Percentiles rank a stretch among this genome's conserved stretches.
These are phyloP conservation scores for Glycyrrhiza uralensis DNA, from an alignment of 306 rosid genomes.

Conservation along the genomic window DNA sequence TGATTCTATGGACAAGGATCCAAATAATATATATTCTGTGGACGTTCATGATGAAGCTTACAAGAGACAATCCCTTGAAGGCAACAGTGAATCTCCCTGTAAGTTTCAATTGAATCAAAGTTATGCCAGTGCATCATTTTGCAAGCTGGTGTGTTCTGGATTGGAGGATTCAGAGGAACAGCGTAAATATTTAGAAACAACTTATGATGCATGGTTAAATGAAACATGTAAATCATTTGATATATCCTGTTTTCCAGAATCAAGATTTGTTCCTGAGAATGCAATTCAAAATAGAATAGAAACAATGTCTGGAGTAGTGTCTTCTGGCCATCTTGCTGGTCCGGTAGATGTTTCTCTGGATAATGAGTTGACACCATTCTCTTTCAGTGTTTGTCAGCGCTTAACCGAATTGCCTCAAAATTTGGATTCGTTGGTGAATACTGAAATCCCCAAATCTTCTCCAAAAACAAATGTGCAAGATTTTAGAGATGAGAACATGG, in stretches of 20 bases:
- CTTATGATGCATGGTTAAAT: slow-evolving; percentile 29
- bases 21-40: slow-evolving; percentile 20
- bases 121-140: slow-evolving; percentile 19
- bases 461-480: slow-evolving; percentile 35
- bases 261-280: slow-evolving; percentile 60
- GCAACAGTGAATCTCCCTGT: slow-evolving; percentile 24
- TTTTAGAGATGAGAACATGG: slow-evolving; percentile 40
- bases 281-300: slow-evolving; percentile 40
- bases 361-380: slow-evolving; percentile 29
- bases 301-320: slow-evolving; percentile 34
- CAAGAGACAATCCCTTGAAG: slow-evolving; percentile 33
- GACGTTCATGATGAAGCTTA: slow-evolving; percentile 27
- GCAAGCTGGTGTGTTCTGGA: slow-evolving; percentile 34
- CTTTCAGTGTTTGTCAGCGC: slow-evolving; percentile 16
- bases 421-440: slow-evolving; percentile 30
- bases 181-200: slow-evolving; percentile 38
- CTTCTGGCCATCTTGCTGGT: slow-evolving; percentile 35
- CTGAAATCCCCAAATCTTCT: slow-evolving; percentile 42
- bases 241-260: slow-evolving; percentile 61
- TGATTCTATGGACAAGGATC: slow-evolving; percentile 55
- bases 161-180: slow-evolving; percentile 31
- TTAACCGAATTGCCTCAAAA: slow-evolving; percentile 10
- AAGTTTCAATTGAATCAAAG: slow-evolving; percentile 28
- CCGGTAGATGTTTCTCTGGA: slow-evolving; percentile 38
- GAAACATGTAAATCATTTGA: slow-evolving; percentile 44